Conservation (phyloP, 768 basidiomycete species). For the Leccinum boreale region DNA sequence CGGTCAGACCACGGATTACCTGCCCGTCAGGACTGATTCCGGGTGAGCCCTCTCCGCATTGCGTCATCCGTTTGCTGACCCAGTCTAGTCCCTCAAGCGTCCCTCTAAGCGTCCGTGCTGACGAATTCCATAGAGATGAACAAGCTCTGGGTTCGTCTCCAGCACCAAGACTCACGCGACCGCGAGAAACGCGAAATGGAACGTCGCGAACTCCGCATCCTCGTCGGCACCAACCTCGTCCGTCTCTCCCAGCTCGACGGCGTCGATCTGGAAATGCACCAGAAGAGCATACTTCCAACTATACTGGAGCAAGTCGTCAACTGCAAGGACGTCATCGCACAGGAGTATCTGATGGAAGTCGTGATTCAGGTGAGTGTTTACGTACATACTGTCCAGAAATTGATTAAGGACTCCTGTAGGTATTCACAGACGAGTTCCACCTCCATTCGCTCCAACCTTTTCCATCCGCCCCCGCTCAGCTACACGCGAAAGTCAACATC, state of each 20-base stretch:
- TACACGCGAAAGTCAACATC: constrained; percentile 98
- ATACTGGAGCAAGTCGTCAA: constrained; percentile 96
- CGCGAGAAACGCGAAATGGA: constrained; percentile 97
- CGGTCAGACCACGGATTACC: constrained; percentile 92
- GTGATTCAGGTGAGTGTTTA: constrained; percentile 79
- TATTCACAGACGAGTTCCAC: constrained; percentile 99
- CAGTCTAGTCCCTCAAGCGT: constrained; percentile 70
- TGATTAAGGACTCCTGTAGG: constrained; percentile 41
- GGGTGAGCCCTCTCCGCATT: constrained; percentile 52
- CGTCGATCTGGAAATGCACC: constrained; percentile 92
- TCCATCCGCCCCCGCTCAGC: constrained; percentile 91
- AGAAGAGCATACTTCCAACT: constrained; percentile 79
- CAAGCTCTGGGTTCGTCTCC: constrained; percentile 98
- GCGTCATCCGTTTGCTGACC: neutral
- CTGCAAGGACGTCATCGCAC: constrained; percentile 98
- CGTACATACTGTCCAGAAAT: neutral
- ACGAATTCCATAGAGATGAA: constrained; percentile 99
- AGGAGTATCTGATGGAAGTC: constrained; percentile 99
- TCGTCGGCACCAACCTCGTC: constrained; percentile 99
- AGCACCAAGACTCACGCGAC: constrained; percentile 96
- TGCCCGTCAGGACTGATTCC: constrained; percentile 79
- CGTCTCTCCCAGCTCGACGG: constrained; percentile 94
- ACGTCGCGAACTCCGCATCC: constrained; percentile 88
- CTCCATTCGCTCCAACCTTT: constrained; percentile 94
- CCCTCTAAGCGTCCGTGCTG: constrained; percentile 89